A percentile compares a stretch with the other conserved stretches of the same genome.
phyloP scores from a whole-genome alignment of 139 green algal species.

The Asterochloris sp. region DNA sequence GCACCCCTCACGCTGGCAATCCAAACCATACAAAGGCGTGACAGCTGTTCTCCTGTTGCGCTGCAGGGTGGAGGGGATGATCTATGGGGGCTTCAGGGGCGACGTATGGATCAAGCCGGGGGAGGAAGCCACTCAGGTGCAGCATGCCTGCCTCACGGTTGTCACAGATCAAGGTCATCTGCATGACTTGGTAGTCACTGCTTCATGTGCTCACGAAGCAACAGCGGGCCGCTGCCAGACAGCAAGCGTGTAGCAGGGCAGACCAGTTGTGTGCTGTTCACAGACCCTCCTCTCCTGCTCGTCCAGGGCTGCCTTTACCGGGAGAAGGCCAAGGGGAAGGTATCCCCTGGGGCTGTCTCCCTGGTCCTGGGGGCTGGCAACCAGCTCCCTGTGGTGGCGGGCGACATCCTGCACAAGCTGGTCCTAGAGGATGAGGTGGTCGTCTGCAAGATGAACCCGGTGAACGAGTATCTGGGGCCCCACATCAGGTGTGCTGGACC shows the following conservation, averaged over 20 bases:
- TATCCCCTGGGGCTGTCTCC: slow-evolving; percentile 25
- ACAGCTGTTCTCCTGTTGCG: neutral
- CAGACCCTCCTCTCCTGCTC: neutral
- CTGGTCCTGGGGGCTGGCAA: slow-evolving; percentile 77
- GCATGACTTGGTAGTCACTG: too few relatives aligned
- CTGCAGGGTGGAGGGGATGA: slow-evolving; percentile 32
- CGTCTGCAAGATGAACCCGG: slow-evolving; percentile 78
- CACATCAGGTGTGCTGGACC: slow-evolving; percentile 31
- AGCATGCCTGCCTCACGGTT: neutral
- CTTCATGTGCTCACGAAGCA: too few relatives aligned
- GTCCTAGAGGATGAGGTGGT: slow-evolving; percentile 63
- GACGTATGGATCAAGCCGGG: slow-evolving; percentile 77
- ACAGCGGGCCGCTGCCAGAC: too few relatives aligned
- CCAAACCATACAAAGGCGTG: neutral
- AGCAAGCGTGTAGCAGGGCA: too few relatives aligned
- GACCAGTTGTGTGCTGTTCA: neutral
- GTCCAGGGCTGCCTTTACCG: slow-evolving; percentile 32
- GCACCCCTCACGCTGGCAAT: neutral
- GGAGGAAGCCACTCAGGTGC: slow-evolving; percentile 30
- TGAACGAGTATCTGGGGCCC: slow-evolving; percentile 69
- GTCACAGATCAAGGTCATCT: too few relatives aligned
- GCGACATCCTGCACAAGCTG: slow-evolving; percentile 69
- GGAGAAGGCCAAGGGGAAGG: slow-evolving; percentile 31
- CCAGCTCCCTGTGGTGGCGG: slow-evolving; percentile 42
- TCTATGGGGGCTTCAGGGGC: slow-evolving; percentile 48